Conservation (phyloP, 2,329 filamentous ascomycete species). For the Chaetothyriales sp. region DNA sequence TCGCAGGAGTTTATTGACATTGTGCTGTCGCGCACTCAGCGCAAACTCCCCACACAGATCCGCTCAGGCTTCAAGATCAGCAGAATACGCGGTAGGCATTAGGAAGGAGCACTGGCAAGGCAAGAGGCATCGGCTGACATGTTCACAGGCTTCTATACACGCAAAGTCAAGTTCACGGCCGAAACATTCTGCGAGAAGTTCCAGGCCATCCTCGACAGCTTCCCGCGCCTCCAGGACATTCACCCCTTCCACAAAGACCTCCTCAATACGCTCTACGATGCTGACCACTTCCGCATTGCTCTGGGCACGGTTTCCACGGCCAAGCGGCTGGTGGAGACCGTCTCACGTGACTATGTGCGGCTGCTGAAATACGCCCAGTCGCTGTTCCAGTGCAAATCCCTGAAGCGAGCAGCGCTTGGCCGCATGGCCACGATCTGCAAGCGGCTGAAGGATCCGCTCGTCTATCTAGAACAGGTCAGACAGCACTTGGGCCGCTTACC, state of each 20-base stretch:
- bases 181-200: constrained; percentile 96
- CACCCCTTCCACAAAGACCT: constrained; percentile 86
- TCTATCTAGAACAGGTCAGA: constrained; percentile 91
- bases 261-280: constrained; percentile 96
- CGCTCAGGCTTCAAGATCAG: constrained; percentile 90
- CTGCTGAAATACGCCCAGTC: constrained; percentile 93
- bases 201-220: constrained; percentile 75
- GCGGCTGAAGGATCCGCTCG: constrained; percentile 81
- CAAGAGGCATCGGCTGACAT: constrained; percentile 18
- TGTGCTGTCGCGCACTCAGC: constrained; percentile 83
- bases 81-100: constrained; percentile 55
- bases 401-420: constrained; percentile 89
- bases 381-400: constrained; percentile 96
- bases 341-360: constrained; percentile 89
- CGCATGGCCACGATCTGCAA: constrained; percentile 97
- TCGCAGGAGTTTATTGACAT: constrained; percentile 96
- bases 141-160: constrained; percentile 70
- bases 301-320: constrained; percentile 92
- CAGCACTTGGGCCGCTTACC: constrained; percentile 96
- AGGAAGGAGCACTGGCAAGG: neutral
- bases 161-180: constrained; percentile 96
- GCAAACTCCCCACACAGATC: constrained; percentile 88
- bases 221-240: constrained; percentile 84
- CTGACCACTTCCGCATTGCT: constrained; percentile 93
- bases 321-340: constrained; percentile 91